Conservation (phyloP, 768 basidiomycete genomes). For the Rhodotorula taiwanensis region DNA sequence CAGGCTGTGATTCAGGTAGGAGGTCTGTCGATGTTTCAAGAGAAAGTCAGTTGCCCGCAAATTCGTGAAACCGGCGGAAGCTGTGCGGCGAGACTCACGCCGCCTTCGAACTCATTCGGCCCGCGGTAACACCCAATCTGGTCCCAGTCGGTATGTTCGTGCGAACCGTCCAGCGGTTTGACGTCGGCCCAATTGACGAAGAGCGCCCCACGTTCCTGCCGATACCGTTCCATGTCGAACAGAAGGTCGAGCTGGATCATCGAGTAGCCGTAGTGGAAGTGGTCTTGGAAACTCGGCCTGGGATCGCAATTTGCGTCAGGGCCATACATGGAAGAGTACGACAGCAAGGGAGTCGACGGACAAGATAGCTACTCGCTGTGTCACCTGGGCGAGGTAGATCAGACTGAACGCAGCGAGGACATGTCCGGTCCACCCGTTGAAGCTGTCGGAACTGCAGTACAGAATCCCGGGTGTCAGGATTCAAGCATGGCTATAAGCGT, state of each 20-base stretch:
- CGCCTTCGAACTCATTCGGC: conserved; percentile 19
- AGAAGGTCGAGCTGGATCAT: conserved; percentile 25
- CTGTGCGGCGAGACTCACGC: conserved; percentile 7
- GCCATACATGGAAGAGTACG: too few species aligned
- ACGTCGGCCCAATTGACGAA: conserved; percentile 33
- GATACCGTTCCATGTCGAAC: conserved; percentile 30
- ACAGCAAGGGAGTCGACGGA: not conserved
- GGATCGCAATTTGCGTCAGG: not conserved
- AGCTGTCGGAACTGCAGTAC: conserved; percentile 8
- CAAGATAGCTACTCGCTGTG: conserved; percentile 26
- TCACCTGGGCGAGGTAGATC: conserved; percentile 25
- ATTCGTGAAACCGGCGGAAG: not conserved
- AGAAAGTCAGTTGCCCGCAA: too few species aligned
- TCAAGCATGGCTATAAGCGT: too few species aligned
- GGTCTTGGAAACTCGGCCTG: conserved; percentile 24
- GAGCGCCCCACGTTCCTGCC: conserved; percentile 11
- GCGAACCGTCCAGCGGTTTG: conserved; percentile 26
- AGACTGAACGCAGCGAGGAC: conserved; percentile 14
- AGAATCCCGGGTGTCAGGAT: not conserved
- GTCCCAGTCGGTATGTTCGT: conserved; percentile 16
- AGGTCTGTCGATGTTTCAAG: too few species aligned
- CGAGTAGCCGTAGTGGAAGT: conserved; percentile 25
- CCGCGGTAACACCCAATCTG: conserved; percentile 27
- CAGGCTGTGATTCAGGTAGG: conserved; percentile 31
- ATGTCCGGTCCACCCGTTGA: conserved; percentile 20